Evolutionary conservation across 1,139 yeast species (phyloP), one percentile per base, ranked within the genome.

Genomic region (Geotrichum fermentans): DNA sequence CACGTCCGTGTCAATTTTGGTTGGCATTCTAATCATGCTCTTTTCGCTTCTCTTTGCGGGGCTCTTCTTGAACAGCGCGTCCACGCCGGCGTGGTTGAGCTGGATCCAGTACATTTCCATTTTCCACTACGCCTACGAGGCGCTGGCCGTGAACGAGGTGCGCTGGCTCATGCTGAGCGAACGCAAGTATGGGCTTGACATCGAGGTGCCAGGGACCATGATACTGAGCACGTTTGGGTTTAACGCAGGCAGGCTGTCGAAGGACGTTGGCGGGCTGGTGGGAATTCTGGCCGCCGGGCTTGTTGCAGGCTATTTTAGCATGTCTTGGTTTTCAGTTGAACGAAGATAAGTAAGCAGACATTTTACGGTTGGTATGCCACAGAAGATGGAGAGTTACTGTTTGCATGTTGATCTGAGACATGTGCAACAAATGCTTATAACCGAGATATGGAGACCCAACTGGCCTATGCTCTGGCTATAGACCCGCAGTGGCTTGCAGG

Each of bases 141-240:
- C 97, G 0, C 72, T 92, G 56, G 77, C 90, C 1, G 90, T 92
- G 48, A 92, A 92, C 64, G 98, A 92, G 65, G 97, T 90, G n/a
- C 84, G 82, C 61, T 87, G 87, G 43, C 74, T 92, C 62, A 82
- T 88, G 11, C 73, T 92, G 59, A 80, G 80, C 56, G 98, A 92
- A 63, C 82, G 82, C 64, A 92, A 92, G 67, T 92, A 82, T 61
- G 98, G 98, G 0, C 74, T 92, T 39, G 84, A 92, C 45, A 92
- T 92, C 57, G 96, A 89, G 66, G 95, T 92, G 14, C 98, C 98
- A 0, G 98, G 98, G 4, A 97, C 97, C 1, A 94, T 95, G 1
- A 92, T 92, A 53, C 74, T 92, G 57, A 85, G 95, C 58, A 88
- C 97, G 0, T 92, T 92, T 72, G 98, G 98, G 0, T 92, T 92